Conservation (phyloP, 2,329 filamentous ascomycete genomes). For the Lecanosticta acicola region DNA sequence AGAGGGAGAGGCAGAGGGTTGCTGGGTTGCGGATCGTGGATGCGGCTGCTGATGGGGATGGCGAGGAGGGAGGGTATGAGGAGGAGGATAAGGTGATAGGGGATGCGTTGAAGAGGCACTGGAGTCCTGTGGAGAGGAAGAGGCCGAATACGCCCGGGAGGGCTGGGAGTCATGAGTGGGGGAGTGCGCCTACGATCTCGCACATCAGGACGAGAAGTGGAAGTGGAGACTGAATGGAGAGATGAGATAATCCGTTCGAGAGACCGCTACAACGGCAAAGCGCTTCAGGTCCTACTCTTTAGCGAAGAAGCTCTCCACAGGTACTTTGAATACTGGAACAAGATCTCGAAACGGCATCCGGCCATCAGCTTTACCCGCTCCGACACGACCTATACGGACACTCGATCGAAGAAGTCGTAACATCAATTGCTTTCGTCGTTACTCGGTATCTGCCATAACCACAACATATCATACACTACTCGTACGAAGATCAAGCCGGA, state of each 20-base stretch:
- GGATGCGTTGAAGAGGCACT: constrained; percentile 28
- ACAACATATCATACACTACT: neutral
- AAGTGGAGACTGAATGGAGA: constrained; percentile 11
- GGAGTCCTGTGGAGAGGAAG: constrained; percentile 29
- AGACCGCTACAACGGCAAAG: no score
- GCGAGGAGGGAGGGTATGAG: constrained; percentile 5
- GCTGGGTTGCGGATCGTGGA: constrained; percentile 29
- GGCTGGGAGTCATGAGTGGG: constrained; percentile 23
- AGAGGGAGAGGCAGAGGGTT: constrained; percentile 25
- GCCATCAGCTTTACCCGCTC: no score
- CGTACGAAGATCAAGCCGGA: no score
- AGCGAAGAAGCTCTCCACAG: no score
- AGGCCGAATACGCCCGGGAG: constrained; percentile 24
- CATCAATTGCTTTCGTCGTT: no score
- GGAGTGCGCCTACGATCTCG: constrained; percentile 14
- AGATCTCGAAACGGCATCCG: no score
- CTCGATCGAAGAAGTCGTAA: no score
- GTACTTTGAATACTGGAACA: no score
- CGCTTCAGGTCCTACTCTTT: no score
- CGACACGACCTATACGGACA: no score
- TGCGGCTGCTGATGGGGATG: constrained; percentile 12
- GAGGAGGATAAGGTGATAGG: constrained; percentile 26
- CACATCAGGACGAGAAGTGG: constrained; percentile 23
- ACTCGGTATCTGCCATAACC: neutral
- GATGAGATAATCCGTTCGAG: no score